phyloP scores from a whole-genome alignment of 805 yeast species.

The Torulaspora franciscae region DNA sequence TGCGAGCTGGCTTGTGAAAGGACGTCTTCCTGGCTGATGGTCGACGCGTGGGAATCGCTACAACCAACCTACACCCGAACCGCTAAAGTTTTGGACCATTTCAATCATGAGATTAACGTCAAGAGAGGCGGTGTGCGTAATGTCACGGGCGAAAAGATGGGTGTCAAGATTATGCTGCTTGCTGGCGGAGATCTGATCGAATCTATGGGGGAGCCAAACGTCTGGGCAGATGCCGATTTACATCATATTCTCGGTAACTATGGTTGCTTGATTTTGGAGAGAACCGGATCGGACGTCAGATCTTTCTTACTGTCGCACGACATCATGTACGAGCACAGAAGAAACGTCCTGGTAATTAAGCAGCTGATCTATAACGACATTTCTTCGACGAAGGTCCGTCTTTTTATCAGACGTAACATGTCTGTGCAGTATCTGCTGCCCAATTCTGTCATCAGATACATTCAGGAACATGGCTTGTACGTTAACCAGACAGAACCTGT shows the following conservation, averaged over 20 bases:
- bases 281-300: conserved; percentile 95
- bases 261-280: conserved; percentile 93
- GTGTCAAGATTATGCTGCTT: conserved; percentile 89
- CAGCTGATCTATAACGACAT: conserved; percentile 96
- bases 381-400: conserved; percentile 87
- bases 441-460: conserved; percentile 88
- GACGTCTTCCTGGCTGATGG: conserved; percentile 97
- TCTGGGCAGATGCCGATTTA: conserved; percentile 94
- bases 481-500: conserved; percentile 88
- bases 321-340: conserved; percentile 93
- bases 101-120: conserved; percentile 89
- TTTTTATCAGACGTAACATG: conserved; percentile 92
- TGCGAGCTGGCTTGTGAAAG: conserved; percentile 97
- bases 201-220: conserved; percentile 99
- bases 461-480: conserved; percentile 86
- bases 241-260: conserved; percentile 93
- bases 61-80: conserved; percentile 90
- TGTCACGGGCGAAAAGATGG: conserved; percentile 57
- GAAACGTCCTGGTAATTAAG: conserved; percentile 89
- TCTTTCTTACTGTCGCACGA: conserved; percentile 89
- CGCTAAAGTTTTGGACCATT: conserved; percentile 92
- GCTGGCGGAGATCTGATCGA: conserved; percentile 98
- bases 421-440: conserved; percentile 92
- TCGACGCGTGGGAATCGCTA: conserved; percentile 97
- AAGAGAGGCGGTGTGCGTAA: conserved; percentile 78